Evolutionary conservation across 768 basidiomycete species (phyloP), one percentile per base, ranked within the genome.

Genomic region (Clathrus columnatus): DNA sequence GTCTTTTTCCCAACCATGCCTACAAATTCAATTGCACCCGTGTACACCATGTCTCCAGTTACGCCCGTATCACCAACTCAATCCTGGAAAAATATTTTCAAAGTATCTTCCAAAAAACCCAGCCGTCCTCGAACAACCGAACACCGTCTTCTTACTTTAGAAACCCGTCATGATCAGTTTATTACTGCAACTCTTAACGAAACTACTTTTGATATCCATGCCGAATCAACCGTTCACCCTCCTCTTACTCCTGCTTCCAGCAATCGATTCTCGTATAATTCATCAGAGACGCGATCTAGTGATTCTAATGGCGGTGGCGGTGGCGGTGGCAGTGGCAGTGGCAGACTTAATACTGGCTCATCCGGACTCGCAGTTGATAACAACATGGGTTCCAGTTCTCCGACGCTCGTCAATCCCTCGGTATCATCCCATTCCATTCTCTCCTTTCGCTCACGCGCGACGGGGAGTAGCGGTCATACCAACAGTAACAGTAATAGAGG

Each of bases 231-330:
- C 20, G 68, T 78, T 14, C 76, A 73, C 52, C 66, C 78, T 36
- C 73, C 80, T 1, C 72, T 81, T 54, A 75, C 79, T 5, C 83
- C 82, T 7, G 71, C 73, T 18, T 79, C 82, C n/a, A 71, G 75
- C 48, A 78, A 79, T 53, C 79, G 87, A 51, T 85, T 80, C 28
- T 91, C 89, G 10, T 86, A 80, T 70, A 87, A 84, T 65, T 89
- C 87, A 14, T 88, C 85, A 46, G 80, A 82, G 60, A 83, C 84
- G 1, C 80, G 81, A 58, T 89, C 88, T 16, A 84, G 77, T 61
- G 87, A 87, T 63, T 87, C 85, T 1, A 36, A 36, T 36, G 36
- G 36, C 36, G 36, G 36, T 4, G 30, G 30, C 30, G 36, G 36
- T 14, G n/a, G n/a, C n/a, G n/a, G n/a, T n/a, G 80, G 36, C 5